Evolutionary conservation across 305 asterid species (phyloP), one percentile per base, ranked within the genome.

Genomic region (Fraxinus greggii): DNA sequence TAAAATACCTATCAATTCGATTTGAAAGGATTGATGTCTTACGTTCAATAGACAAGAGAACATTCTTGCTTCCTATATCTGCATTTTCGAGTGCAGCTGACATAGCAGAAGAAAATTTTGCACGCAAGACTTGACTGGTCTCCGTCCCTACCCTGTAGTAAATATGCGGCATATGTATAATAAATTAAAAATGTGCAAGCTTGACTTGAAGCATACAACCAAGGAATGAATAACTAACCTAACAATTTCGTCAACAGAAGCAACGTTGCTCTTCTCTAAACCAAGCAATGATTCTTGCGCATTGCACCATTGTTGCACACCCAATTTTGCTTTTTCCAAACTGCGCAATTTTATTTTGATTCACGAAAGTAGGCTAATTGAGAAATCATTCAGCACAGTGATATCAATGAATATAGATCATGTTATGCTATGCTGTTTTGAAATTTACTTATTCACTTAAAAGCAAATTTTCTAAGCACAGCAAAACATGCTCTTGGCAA

Each of bases 281-380:
- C 86, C 81, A 81, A 92, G 86, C 90, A 97, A 83, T 48, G 98
- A 93, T 76, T 89, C 90, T 85, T 95, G 96, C 40, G 98, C 98
- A 82, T 83, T 89, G 31, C 79, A 88, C 99, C 99, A 97, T 69
- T 97, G 98, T 82, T 89, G 90, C 40, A 95, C 91, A 54, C 98
- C 97, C 87, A 90, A 81, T 89, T 93, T 93, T 73, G 97, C 96
- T 88, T 93, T 92, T 82, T 91, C 93, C 94, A 92, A 78, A 83
- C 99, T 97, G 95, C 89, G 79, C 32, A 77, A 51, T 76, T 79
- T 63, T 28, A 63, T 70, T 70, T 54, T 31, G 17, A 31, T 29
- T 70, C 75, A 29, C 0, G 26, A 70, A 24, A 70, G 42, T 15
- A 24, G 0, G 72, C 32, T 10, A 63, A 23, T 24, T 63, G 72